Evolutionary conservation across 345 rosid species (phyloP).

Genomic region (Viola odorata): DNA sequence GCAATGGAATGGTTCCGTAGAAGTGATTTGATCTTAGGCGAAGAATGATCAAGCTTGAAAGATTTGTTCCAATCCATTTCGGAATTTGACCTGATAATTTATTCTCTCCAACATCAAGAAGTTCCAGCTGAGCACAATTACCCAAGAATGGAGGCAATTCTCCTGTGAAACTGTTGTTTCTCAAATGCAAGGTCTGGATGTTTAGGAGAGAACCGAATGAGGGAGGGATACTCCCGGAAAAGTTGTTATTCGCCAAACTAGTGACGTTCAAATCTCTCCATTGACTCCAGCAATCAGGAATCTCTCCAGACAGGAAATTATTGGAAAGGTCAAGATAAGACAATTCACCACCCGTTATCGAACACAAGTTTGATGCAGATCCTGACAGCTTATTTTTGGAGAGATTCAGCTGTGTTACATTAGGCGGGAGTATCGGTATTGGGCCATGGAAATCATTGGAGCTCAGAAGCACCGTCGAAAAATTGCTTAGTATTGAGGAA

Average conservation of each 20-base stretch:
- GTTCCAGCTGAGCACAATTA: background rate
- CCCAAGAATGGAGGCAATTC: background rate
- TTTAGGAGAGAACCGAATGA: background rate
- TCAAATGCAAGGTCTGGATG: background rate
- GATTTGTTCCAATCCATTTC: background rate
- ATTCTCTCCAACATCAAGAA: background rate
- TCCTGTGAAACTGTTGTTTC: conserved; percentile 1
- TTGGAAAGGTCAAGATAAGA: background rate
- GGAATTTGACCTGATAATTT: background rate
- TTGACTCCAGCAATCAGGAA: background rate
- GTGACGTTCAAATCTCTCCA: background rate
- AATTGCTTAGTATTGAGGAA: background rate
- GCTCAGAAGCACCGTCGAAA: background rate
- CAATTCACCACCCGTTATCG: background rate
- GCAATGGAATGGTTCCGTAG: background rate
- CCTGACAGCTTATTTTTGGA: conserved; percentile 4
- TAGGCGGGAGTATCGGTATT: background rate
- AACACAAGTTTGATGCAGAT: background rate
- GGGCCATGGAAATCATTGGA: background rate
- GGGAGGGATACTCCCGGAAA: background rate
- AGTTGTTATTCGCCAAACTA: background rate
- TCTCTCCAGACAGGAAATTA: background rate
- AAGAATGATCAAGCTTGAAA: background rate
- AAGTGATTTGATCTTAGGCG: background rate
- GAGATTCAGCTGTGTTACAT: background rate